These are phyloP conservation scores for Penicillium antarcticum DNA, from an alignment of 495 filamentous ascomycete species.

Conservation along the genomic window DNA sequence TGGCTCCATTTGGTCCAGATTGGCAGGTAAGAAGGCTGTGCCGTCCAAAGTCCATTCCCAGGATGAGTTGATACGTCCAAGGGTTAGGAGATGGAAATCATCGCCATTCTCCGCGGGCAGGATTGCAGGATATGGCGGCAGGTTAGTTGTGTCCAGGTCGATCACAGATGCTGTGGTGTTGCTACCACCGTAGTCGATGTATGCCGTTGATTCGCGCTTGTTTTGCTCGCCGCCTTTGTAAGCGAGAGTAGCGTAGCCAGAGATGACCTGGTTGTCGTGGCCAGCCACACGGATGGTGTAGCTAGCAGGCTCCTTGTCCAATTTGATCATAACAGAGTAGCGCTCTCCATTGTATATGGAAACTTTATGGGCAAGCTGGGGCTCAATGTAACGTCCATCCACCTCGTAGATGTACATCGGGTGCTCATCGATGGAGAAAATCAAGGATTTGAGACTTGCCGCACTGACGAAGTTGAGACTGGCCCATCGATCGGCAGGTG, in stretches of 20 bases:
- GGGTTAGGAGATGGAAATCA: slow-evolving; percentile 30
- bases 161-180: slow-evolving; percentile 29
- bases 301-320: slow-evolving; percentile 27
- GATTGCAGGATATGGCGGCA: slow-evolving; percentile 33
- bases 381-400: slow-evolving; percentile 37
- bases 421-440: slow-evolving; percentile 43
- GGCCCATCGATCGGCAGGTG: slow-evolving; percentile 35
- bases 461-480: slow-evolving; percentile 49
- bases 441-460: slow-evolving; percentile 30
- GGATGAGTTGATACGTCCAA: slow-evolving; percentile 30
- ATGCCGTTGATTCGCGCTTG: slow-evolving; percentile 22
- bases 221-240: slow-evolving; percentile 23
- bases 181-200: slow-evolving; percentile 36
- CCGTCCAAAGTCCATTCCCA: slow-evolving; percentile 42
- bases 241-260: slow-evolving; percentile 21
- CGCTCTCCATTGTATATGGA: slow-evolving; percentile 31
- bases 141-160: slow-evolving; percentile 25
- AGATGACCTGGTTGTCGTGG: slow-evolving; percentile 32
- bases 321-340: slow-evolving; percentile 33
- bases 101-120: slow-evolving; percentile 30
- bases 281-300: slow-evolving; percentile 34
- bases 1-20: slow-evolving; percentile 18
- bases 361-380: slow-evolving; percentile 25
- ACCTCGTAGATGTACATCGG: slow-evolving; percentile 41
- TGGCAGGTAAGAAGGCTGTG: slow-evolving; percentile 14